Conservation (phyloP, 495 filamentous ascomycete genomes). For the Neurospora sp. region DNA sequence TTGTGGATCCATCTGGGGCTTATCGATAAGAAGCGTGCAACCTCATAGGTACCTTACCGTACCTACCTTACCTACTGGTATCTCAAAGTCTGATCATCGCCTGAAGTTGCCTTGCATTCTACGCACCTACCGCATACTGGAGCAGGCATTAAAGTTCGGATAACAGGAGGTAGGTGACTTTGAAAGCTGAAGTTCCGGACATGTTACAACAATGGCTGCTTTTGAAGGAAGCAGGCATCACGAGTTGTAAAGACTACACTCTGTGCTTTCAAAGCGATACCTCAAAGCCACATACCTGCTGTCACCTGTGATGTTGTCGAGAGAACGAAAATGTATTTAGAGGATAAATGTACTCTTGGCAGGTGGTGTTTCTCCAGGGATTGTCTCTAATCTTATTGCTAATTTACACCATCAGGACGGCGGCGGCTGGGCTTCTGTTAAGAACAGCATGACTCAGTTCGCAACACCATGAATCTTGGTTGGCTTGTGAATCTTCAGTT, state of each 20-base stretch:
- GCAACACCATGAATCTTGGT: not conserved
- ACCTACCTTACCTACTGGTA: not conserved
- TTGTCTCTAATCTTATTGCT: not conserved
- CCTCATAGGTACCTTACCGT: not conserved
- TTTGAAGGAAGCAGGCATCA: not conserved
- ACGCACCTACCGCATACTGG: not conserved
- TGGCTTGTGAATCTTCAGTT: not conserved
- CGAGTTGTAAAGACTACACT: not conserved
- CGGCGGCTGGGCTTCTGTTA: not conserved
- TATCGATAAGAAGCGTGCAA: not conserved
- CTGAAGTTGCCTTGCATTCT: not conserved
- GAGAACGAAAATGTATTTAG: not conserved
- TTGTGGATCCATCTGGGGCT: not conserved
- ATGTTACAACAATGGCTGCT: not conserved
- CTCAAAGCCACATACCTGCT: not conserved
- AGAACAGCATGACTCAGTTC: not conserved
- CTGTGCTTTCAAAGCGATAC: not conserved
- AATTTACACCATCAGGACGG: not conserved
- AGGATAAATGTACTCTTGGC: not conserved
- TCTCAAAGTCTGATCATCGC: not conserved
- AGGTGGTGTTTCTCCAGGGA: not conserved
- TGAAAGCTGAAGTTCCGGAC: not conserved
- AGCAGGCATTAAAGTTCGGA: not conserved
- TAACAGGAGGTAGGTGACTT: not conserved
- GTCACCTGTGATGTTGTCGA: not conserved